These are phyloP conservation scores for Fusarium sororula DNA, from an alignment of 2,329 filamentous ascomycete genomes.

Conservation along the genomic window DNA sequence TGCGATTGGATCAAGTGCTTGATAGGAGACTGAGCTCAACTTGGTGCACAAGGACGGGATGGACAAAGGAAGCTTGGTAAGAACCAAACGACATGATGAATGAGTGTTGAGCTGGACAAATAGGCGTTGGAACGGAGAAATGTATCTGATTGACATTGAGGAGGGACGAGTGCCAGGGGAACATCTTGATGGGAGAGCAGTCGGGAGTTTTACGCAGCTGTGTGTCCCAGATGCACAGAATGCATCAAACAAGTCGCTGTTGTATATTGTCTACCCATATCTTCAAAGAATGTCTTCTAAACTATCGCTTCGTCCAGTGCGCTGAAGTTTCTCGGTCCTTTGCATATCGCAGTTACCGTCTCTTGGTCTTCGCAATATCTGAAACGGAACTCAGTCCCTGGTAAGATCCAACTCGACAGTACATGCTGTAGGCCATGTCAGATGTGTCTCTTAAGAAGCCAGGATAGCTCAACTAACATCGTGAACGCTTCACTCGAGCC, in stretches of 20 bases:
- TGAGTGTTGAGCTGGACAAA: too few species aligned
- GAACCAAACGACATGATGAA: accelerated
- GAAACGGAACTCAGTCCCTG: background rate
- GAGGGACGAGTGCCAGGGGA: background rate
- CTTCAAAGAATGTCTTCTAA: background rate
- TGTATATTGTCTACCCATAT: background rate
- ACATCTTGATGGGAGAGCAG: too few species aligned
- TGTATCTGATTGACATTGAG: background rate
- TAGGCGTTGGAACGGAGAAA: background rate
- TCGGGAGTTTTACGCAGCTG: too few species aligned
- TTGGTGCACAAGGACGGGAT: background rate
- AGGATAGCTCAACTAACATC: background rate
- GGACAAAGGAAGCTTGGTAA: too few species aligned
- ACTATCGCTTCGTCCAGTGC: background rate
- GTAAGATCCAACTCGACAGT: background rate
- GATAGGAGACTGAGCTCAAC: background rate
- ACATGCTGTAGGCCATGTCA: background rate
- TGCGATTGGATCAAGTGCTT: background rate
- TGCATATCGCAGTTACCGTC: background rate
- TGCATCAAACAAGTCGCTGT: background rate
- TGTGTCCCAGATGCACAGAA: too few species aligned
- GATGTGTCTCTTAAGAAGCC: background rate
- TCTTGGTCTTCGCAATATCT: background rate
- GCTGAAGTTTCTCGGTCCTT: background rate
- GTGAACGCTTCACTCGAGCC: background rate